These are phyloP conservation scores for Roridomyces roridus DNA, from an alignment of 768 basidiomycete genomes.

Conservation along the genomic window DNA sequence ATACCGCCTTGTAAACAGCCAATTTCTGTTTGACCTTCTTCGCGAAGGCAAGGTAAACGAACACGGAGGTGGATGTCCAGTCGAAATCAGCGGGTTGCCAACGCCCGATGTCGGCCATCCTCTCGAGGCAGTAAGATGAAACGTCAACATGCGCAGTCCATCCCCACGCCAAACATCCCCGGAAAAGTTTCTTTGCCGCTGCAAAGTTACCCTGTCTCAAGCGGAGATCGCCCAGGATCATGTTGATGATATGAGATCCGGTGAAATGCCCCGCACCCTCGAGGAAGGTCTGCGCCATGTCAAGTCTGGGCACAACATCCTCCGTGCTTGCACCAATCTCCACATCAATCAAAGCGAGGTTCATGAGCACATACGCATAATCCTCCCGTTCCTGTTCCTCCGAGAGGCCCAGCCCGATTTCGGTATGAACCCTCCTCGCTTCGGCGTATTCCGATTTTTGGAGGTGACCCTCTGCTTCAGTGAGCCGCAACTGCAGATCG, in stretches of 20 bases:
- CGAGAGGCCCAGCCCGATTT: not conserved
- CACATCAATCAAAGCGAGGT: not conserved
- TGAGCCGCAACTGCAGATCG: not conserved
- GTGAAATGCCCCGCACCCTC: too few relatives aligned
- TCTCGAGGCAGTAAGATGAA: not conserved
- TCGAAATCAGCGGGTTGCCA: too few relatives aligned
- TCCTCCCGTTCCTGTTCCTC: not conserved
- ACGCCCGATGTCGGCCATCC: not conserved
- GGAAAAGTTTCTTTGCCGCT: not conserved
- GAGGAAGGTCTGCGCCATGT: not conserved
- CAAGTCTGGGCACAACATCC: not conserved
- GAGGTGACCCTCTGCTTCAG: not conserved
- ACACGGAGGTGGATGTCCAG: not conserved
- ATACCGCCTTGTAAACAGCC: not conserved
- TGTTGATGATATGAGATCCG: not conserved
- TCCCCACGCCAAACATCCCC: not conserved
- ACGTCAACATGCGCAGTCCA: not conserved
- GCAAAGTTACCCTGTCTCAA: not conserved
- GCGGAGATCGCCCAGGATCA: not conserved
- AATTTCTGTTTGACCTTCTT: not conserved
- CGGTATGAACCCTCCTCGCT: not conserved
- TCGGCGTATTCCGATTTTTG: conserved; percentile 2
- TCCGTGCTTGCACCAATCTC: not conserved
- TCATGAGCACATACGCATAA: not conserved
- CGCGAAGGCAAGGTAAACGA: not conserved